Evolutionary conservation across 352 stramenopile genomes (phyloP).

Genomic region (Detonula confervacea): DNA sequence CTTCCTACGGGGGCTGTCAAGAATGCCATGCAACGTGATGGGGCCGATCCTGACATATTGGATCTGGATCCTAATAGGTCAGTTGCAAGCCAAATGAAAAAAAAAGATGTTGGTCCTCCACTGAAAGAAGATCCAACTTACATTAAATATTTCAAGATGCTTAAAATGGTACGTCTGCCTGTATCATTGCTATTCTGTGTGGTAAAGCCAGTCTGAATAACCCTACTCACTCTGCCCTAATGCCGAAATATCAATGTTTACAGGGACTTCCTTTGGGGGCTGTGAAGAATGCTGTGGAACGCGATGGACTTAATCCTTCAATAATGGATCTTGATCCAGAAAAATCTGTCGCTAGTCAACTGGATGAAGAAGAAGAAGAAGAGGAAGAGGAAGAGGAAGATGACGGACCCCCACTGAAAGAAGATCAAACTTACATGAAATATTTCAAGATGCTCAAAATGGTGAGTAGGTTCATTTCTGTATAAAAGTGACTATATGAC

Average conservation of each 20-base stretch:
- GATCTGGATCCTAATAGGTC: constrained; percentile 80
- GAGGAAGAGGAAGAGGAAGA: background rate
- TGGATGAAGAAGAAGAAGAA: constrained; percentile 41
- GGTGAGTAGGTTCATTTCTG: constrained; percentile 28
- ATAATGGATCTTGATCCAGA: constrained; percentile 84
- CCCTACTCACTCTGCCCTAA: background rate
- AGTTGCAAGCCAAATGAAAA: constrained; percentile 46
- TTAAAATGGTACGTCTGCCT: constrained; percentile 80
- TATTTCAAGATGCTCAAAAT: constrained; percentile 83
- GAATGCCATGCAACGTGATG: constrained; percentile 90
- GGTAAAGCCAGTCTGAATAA: too few relatives aligned
- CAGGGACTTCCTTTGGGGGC: constrained; percentile 71
- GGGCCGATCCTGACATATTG: constrained; percentile 75
- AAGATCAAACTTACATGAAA: constrained; percentile 62
- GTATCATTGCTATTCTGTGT: too few relatives aligned
- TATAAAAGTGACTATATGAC: too few relatives aligned
- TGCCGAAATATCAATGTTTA: background rate
- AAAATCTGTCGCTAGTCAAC: constrained; percentile 56
- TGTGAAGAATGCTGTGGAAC: constrained; percentile 92
- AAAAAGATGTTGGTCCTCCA: constrained; percentile 42
- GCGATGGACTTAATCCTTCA: constrained; percentile 83
- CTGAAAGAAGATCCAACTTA: constrained; percentile 80
- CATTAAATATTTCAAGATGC: too few relatives aligned
- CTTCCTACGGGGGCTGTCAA: constrained; percentile 90
- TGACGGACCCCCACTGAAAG: constrained; percentile 39